Conservation (phyloP, 2,329 filamentous ascomycete genomes). For the Fusarium euwallaceae region DNA sequence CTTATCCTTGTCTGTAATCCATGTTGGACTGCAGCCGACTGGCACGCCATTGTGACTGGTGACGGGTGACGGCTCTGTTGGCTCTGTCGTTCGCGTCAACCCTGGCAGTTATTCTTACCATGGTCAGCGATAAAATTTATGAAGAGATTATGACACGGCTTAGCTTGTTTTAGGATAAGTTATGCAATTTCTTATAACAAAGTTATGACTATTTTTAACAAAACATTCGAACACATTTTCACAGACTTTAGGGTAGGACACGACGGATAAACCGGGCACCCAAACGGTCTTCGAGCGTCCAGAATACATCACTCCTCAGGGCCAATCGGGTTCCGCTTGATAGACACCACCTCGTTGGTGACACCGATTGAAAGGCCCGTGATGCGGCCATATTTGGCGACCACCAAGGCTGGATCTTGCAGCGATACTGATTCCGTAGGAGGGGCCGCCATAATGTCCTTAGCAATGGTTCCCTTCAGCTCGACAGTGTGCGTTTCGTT, state of each 20-base stretch:
- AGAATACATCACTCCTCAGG: too few species aligned
- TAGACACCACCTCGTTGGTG: conserved; percentile 1
- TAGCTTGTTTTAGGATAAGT: background rate
- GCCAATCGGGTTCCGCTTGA: background rate
- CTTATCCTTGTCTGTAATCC: background rate
- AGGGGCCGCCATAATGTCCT: background rate
- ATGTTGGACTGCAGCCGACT: background rate
- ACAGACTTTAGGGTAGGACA: background rate
- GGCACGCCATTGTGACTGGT: background rate
- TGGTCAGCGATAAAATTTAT: background rate
- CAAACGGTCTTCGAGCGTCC: background rate
- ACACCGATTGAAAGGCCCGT: background rate
- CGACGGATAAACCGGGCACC: background rate
- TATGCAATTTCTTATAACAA: background rate
- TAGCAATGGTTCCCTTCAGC: background rate
- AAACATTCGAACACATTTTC: background rate
- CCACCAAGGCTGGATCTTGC: background rate
- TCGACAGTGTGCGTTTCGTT: background rate
- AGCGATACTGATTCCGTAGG: background rate
- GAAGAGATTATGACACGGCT: background rate
- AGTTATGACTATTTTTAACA: background rate
- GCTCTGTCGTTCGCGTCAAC: too few species aligned
- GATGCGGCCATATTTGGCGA: background rate
- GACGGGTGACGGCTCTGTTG: too few species aligned
- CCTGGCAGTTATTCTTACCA: background rate